A percentile compares a stretch with the other conserved stretches of the same genome.
These are phyloP conservation scores for Orbilia oligospora DNA, from an alignment of 2,329 filamentous ascomycete species.

Conservation along the genomic window DNA sequence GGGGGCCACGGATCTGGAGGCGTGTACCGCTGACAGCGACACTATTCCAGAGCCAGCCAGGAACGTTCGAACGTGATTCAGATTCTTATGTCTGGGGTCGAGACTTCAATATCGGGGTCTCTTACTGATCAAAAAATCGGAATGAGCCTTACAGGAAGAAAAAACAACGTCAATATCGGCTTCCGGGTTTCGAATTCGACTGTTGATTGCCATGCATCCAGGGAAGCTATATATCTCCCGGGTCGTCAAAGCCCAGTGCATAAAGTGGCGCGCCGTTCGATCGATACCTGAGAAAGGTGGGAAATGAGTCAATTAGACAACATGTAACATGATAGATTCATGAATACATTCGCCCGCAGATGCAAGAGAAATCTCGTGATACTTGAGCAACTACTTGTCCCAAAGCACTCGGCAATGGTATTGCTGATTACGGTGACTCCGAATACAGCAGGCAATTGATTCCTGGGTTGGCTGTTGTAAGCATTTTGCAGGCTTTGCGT, in stretches of 20 bases:
- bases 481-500: conserved; percentile 46
- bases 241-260: background rate
- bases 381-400: conserved; percentile 17
- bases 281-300: background rate
- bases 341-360: conserved; percentile 12
- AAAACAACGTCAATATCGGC: background rate
- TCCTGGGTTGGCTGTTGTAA: conserved; percentile 26
- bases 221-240: background rate
- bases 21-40: conserved; percentile 18
- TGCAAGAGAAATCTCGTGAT: conserved; percentile 39
- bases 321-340: background rate
- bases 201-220: background rate
- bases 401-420: background rate
- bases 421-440: conserved; percentile 56
- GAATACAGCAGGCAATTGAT: conserved; percentile 32
- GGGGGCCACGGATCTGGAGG: background rate
- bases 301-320: conserved; percentile 25
- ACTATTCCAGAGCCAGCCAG: background rate
- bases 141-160: conserved; percentile 29
- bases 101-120: conserved; percentile 11
- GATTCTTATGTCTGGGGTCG: conserved; percentile 40
- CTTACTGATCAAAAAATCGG: conserved; percentile 42
- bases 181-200: background rate
- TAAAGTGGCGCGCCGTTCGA: background rate
- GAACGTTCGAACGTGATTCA: conserved; percentile 13